These are phyloP conservation scores for Tetrapisispora pingtungensis DNA, from an alignment of 805 yeast genomes.

Conservation along the genomic window DNA sequence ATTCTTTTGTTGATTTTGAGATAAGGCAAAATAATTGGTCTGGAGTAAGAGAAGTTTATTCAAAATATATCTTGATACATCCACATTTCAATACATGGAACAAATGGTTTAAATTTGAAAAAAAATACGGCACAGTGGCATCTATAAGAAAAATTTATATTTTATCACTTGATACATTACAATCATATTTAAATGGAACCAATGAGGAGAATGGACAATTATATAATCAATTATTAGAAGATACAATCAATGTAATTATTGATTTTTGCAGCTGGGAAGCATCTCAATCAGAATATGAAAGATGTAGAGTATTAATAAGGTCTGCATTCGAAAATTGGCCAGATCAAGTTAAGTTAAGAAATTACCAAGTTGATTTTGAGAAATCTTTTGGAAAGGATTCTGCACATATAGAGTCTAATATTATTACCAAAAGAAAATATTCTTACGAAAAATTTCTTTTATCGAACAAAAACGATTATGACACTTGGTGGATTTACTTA, in stretches of 20 bases:
- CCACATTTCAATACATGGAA: constrained; percentile 56
- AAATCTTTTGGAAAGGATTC: constrained; percentile 47
- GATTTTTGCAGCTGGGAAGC: constrained; percentile 64
- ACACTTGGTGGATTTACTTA: constrained; percentile 75
- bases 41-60: constrained; percentile 50
- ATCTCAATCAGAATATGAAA: constrained; percentile 45
- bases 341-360: constrained; percentile 28
- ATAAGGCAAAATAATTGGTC: constrained; percentile 49
- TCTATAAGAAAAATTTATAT: constrained; percentile 55
- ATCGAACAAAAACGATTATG: constrained; percentile 48
- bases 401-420: constrained; percentile 42
- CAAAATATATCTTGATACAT: constrained; percentile 43
- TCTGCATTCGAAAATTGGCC: constrained; percentile 41
- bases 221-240: constrained; percentile 2
- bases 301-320: constrained; percentile 50
- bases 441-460: constrained; percentile 42
- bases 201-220: constrained; percentile 17
- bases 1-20: constrained; percentile 63
- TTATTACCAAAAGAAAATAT: constrained; percentile 43
- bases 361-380: constrained; percentile 48
- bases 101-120: constrained; percentile 67
- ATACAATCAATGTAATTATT: constrained; percentile 33
- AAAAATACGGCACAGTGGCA: constrained; percentile 36
- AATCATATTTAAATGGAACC: constrained; percentile 11
- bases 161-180: constrained; percentile 49